A percentile compares a stretch with the other conserved stretches of the same genome.
Conservation (phyloP, 1,284 basidiomycete genomes). For the Cutaneotrichosporon cutaneum region DNA sequence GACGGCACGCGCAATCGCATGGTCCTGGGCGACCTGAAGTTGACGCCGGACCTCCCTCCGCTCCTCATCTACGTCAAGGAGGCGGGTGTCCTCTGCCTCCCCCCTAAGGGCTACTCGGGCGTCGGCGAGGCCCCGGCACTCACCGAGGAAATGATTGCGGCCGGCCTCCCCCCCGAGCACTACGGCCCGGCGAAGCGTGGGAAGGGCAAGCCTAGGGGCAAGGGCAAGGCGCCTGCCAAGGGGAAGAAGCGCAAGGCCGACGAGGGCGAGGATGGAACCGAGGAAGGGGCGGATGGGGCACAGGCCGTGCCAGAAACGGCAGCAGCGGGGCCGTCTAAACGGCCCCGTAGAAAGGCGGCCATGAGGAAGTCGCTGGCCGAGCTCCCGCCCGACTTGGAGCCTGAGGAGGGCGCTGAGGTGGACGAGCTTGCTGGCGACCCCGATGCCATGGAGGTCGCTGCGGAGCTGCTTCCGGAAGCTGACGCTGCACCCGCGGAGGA, state of each 20-base stretch:
- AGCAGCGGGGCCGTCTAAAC: background rate
- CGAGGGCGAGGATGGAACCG: conserved; percentile 10
- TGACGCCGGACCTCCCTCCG: conserved; percentile 31
- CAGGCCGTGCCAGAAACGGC: background rate
- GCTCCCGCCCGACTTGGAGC: background rate
- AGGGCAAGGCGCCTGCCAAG: background rate
- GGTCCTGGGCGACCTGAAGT: conserved; percentile 31
- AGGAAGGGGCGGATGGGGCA: conserved; percentile 3
- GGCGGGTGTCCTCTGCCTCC: conserved; percentile 30
- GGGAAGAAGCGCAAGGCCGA: conserved; percentile 3
- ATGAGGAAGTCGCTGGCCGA: background rate
- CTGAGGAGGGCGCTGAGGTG: background rate
- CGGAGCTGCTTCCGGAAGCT: background rate
- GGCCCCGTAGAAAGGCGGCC: background rate
- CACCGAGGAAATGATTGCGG: conserved; percentile 24
- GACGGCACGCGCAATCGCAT: conserved; percentile 37
- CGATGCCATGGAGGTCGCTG: background rate
- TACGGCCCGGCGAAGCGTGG: conserved; percentile 22
- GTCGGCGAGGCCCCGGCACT: conserved; percentile 33
- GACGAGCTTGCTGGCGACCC: background rate
- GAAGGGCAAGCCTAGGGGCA: conserved; percentile 9
- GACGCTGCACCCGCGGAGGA: background rate
- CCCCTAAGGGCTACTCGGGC: conserved; percentile 35
- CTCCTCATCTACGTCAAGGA: conserved; percentile 36
- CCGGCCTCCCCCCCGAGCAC: conserved; percentile 28